A percentile compares a stretch with the other conserved stretches of the same genome.
Conservation (phyloP, 179 eudicot genomes). For the Spinacia oleracea region DNA sequence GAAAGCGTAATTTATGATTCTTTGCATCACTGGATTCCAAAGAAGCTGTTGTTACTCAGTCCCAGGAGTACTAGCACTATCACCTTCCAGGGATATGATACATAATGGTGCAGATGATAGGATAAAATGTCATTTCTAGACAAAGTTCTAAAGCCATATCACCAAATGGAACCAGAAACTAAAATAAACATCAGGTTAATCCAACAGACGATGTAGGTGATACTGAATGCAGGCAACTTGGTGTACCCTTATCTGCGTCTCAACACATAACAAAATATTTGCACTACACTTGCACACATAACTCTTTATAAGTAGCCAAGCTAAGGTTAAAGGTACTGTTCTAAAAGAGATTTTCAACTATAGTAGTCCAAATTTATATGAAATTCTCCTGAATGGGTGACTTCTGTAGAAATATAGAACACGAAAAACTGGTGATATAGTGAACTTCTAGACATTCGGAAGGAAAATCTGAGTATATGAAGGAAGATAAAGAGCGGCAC, state of each 20-base stretch:
- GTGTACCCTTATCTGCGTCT: background rate
- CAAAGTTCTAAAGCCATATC: background rate
- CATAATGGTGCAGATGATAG: background rate
- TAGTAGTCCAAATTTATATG: background rate
- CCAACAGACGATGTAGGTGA: background rate
- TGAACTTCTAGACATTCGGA: background rate
- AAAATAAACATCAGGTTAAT: background rate
- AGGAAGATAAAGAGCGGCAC: background rate
- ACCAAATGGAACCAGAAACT: background rate
- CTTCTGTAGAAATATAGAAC: background rate
- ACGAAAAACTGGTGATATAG: background rate
- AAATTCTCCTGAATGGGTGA: background rate
- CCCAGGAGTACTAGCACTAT: background rate
- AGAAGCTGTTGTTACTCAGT: background rate
- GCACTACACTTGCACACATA: background rate
- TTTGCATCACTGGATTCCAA: background rate
- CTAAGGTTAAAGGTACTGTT: background rate
- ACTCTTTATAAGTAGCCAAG: background rate
- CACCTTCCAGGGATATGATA: background rate
- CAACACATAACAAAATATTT: background rate
- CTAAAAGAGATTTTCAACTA: background rate
- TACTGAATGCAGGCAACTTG: background rate
- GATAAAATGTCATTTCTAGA: background rate
- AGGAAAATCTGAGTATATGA: background rate
- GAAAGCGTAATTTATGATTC: background rate